A percentile compares a stretch with the other conserved stretches of the same genome.
phyloP scores from a whole-genome alignment of 108 stramenopile species.

The Nitzschia putrida region DNA sequence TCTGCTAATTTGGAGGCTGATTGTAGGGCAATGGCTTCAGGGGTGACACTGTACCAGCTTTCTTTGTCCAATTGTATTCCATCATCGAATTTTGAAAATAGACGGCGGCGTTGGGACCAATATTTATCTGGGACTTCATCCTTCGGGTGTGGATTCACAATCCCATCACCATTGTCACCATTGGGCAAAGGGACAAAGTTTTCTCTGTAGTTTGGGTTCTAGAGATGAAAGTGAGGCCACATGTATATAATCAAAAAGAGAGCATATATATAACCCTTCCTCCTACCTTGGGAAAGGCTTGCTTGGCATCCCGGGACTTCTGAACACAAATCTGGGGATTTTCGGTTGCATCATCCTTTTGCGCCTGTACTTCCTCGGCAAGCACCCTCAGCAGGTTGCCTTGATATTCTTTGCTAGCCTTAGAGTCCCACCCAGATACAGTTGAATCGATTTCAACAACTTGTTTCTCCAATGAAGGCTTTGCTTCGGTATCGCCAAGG shows the following conservation, averaged over 20 bases:
- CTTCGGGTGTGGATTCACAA: slow-evolving; percentile 72
- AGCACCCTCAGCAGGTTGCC: no score
- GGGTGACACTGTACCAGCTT: slow-evolving; percentile 82
- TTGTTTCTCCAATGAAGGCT: no score
- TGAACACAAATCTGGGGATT: slow-evolving; percentile 20
- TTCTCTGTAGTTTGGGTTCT: slow-evolving; percentile 4
- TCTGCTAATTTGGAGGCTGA: slow-evolving; percentile 40
- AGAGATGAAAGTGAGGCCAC: background rate
- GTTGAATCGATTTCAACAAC: no score
- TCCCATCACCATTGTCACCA: slow-evolving; percentile 77
- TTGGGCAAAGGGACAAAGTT: slow-evolving; percentile 46
- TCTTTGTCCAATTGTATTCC: slow-evolving; percentile 79
- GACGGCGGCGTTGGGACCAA: slow-evolving; percentile 79
- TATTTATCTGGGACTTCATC: slow-evolving; percentile 71
- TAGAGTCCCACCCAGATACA: no score
- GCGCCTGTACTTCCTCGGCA: no score
- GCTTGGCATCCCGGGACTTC: slow-evolving; percentile 23
- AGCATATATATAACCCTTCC: no score
- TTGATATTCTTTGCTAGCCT: no score
- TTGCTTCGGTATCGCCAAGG: no score
- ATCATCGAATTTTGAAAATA: slow-evolving; percentile 74
- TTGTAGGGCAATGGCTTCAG: slow-evolving; percentile 79
- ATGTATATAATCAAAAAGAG: background rate
- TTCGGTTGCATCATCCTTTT: background rate
- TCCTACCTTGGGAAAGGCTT: slow-evolving; percentile 14